Base-by-base conservation (phyloP, 2,329 filamentous ascomycete species). In the Podosphaera aphanis region DNA sequence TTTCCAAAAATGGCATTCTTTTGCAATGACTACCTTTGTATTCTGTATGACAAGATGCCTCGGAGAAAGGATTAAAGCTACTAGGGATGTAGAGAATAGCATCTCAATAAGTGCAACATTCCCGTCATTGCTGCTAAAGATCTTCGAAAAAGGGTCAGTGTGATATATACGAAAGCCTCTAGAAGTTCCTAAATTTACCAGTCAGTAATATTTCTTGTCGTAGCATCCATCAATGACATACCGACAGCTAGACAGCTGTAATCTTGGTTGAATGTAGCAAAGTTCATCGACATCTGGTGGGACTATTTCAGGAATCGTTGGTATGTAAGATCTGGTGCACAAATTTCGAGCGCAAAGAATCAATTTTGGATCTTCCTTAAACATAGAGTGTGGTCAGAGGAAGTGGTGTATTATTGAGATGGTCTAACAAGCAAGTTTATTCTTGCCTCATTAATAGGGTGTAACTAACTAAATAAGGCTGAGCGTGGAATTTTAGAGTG, bases 261-360 rank as follows among this genome's bases (percentile, higher is more conserved):
- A 68, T 98, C 90, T 69, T 98, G 90, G 64, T 98, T 98, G 65
- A 95, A 98, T 37, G 88, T 94, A 57, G 98, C 84, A 65, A 93
- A 98, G 64, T 98, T 98, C 68, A 95, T 84, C 43, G 77, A 65
- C 77, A 83, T 83, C 49, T 36, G 43, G 6, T 3, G 15, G 10
- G 29, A 33, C 13, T 13, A n/a, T 6, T n/a, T 4, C 15, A 13
- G 11, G 15, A 33, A 33, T 33, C 25, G 11, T 11, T 33, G 11
- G 4, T 33, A 33, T 33, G 13, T 33, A 13, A n/a, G 4, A 33
- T 33, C 15, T 2, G 11, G 13, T 11, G 5, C 40, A 43, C 45
- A 44, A 1, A 3, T 33, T 33, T 33, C 11, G 29, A 33, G 6
- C 8, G 8, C 15, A 33, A n/a, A 1, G 29, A 33, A 4, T 33